These are phyloP conservation scores for Tilletia caries DNA, from an alignment of 1,284 basidiomycete genomes.

Conservation along the genomic window DNA sequence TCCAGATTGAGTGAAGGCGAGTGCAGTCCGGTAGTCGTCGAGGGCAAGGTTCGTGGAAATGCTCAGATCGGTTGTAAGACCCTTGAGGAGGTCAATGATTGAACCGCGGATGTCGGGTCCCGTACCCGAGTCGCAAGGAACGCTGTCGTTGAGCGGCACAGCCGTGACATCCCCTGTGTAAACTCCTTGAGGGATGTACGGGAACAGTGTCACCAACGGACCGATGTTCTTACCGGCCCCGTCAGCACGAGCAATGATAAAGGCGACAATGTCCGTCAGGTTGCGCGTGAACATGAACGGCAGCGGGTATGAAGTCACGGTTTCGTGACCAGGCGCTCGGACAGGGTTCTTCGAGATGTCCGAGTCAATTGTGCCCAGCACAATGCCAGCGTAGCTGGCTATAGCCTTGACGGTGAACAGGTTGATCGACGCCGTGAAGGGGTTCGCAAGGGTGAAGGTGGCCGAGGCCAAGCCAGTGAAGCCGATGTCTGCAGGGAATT, in stretches of 20 bases:
- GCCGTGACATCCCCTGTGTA: background rate
- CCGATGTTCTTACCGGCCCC: background rate
- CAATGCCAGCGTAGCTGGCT: constrained; percentile 11
- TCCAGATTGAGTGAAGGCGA: constrained; percentile 65
- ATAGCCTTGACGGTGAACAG: constrained; percentile 10
- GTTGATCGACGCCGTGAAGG: constrained; percentile 12
- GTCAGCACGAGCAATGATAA: constrained; percentile 6
- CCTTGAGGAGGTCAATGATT: constrained; percentile 65
- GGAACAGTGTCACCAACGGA: constrained; percentile 1
- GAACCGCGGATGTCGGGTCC: constrained; percentile 57
- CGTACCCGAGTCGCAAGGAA: constrained; percentile 29
- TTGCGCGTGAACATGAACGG: constrained; percentile 12
- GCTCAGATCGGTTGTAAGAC: constrained; percentile 62
- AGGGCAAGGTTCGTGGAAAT: constrained; percentile 39
- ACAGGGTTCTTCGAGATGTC: constrained; percentile 13
- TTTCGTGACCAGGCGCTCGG: constrained; percentile 8
- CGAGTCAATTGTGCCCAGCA: constrained; percentile 13
- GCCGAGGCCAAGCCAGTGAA: constrained; percentile 62
- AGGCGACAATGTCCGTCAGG: background rate
- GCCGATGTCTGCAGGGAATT: constrained; percentile 51
- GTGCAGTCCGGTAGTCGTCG: constrained; percentile 58
- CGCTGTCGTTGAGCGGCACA: background rate
- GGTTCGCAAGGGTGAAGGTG: constrained; percentile 48
- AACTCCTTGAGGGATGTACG: background rate
- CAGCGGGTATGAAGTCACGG: constrained; percentile 2